Conservation (phyloP, 2,329 filamentous ascomycete genomes). For the Talaromyces sp. region DNA sequence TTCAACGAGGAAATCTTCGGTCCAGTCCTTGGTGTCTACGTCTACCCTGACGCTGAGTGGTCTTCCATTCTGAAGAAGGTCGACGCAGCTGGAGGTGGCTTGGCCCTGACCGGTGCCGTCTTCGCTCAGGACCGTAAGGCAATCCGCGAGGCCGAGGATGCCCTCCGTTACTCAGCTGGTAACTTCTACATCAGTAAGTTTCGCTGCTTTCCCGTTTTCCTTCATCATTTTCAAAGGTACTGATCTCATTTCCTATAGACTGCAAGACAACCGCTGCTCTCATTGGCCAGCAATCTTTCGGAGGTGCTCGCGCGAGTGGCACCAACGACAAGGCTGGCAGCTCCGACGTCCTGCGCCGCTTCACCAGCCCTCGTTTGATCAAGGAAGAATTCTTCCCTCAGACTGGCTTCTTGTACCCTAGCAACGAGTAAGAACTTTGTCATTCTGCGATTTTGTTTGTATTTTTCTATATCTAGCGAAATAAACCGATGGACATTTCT, state of each 20-base stretch:
- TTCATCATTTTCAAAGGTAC: background rate
- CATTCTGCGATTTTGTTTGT: too few species aligned
- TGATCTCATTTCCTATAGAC: conserved; percentile 19
- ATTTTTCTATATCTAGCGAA: conserved; percentile 2
- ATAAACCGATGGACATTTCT: too few species aligned
- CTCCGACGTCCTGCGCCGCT: conserved; percentile 61
- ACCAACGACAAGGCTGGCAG: conserved; percentile 74
- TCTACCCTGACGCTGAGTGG: conserved; percentile 75
- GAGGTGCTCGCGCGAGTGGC: conserved; percentile 68
- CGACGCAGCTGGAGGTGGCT: conserved; percentile 37
- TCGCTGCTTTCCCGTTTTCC: background rate
- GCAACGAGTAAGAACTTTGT: conserved; percentile 51
- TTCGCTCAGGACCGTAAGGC: conserved; percentile 43
- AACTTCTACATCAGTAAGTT: conserved; percentile 47
- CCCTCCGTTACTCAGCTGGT: conserved; percentile 41
- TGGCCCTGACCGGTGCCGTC: conserved; percentile 43
- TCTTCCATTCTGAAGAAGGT: conserved; percentile 54
- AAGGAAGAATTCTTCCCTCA: conserved; percentile 73
- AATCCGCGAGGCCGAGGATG: conserved; percentile 39
- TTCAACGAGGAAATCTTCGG: conserved; percentile 79
- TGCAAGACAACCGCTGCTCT: conserved; percentile 66
- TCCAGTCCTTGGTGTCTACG: conserved; percentile 70
- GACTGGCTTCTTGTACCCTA: conserved; percentile 65
- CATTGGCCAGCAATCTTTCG: conserved; percentile 73
- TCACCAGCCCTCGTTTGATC: conserved; percentile 65